These are phyloP conservation scores for Trichophyton simii DNA, from an alignment of 2,329 filamentous ascomycete genomes.

Conservation along the genomic window DNA sequence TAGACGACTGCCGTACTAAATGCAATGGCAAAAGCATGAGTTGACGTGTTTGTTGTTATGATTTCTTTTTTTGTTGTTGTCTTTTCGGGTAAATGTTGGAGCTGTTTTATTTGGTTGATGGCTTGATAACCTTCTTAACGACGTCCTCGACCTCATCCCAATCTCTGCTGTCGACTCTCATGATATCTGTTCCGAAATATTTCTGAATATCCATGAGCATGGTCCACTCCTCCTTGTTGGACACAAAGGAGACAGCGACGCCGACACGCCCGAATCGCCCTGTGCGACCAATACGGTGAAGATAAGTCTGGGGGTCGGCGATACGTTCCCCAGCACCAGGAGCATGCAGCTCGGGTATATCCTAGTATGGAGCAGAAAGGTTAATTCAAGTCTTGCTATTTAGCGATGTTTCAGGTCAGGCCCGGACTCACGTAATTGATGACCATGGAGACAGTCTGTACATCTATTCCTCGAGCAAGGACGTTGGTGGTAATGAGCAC, in stretches of 20 bases:
- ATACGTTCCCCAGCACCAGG: conserved; percentile 47
- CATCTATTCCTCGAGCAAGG: conserved; percentile 84
- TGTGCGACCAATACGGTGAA: conserved; percentile 94
- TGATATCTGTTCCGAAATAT: conserved; percentile 69
- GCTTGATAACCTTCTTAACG: conserved; percentile 70
- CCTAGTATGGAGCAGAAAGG: conserved; percentile 23
- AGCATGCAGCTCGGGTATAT: conserved; percentile 56
- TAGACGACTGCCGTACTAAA: not conserved
- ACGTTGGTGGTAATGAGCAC: conserved; percentile 98
- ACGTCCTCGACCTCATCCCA: conserved; percentile 82
- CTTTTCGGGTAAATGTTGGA: not conserved
- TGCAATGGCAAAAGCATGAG: not conserved
- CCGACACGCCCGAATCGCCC: conserved; percentile 94
- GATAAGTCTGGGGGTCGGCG: conserved; percentile 86
- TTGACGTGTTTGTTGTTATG: not conserved
- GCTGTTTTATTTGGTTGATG: conserved; percentile 6
- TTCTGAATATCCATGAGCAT: conserved; percentile 68
- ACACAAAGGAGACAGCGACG: conserved; percentile 89
- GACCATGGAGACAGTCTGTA: conserved; percentile 88
- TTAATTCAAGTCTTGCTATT: not conserved
- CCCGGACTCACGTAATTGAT: conserved; percentile 68
- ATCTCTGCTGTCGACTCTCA: conserved; percentile 69
- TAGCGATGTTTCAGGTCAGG: not conserved
- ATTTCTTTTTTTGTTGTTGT: not conserved
- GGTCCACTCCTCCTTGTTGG: conserved; percentile 67